Percentiles rank a stretch among this genome's conserved stretches.
These are phyloP conservation scores for Niveomyces coronatus DNA, from an alignment of 2,329 filamentous ascomycete genomes.

Conservation along the genomic window DNA sequence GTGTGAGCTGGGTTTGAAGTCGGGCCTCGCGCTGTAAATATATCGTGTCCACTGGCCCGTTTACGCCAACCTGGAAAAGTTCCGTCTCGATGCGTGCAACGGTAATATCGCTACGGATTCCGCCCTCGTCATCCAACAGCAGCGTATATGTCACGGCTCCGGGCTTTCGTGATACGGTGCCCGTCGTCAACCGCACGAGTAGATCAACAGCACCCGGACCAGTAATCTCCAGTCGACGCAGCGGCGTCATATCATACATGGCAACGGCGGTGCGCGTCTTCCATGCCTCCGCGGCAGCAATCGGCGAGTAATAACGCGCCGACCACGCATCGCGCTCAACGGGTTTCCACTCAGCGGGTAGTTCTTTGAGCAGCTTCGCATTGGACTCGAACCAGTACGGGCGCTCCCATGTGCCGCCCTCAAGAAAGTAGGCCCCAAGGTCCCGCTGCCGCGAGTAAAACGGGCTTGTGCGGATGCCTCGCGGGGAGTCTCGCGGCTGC, in stretches of 20 bases:
- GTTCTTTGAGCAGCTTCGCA: constrained; percentile 34
- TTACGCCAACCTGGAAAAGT: constrained; percentile 45
- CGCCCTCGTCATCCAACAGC: constrained; percentile 41
- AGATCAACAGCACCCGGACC: constrained; percentile 47
- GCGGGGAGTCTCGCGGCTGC: constrained; percentile 45
- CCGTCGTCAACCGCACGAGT: constrained; percentile 42
- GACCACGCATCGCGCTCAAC: constrained; percentile 50
- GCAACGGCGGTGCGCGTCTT: constrained; percentile 52
- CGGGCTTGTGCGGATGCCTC: constrained; percentile 48
- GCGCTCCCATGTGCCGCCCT: constrained; percentile 50
- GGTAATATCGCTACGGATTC: constrained; percentile 46
- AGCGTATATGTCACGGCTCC: constrained; percentile 47
- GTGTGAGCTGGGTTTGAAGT: constrained; percentile 29
- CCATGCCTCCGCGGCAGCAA: constrained; percentile 51
- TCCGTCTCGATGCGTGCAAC: constrained; percentile 40
- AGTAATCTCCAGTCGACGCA: constrained; percentile 46
- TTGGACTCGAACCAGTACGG: constrained; percentile 54
- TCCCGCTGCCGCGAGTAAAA: constrained; percentile 45
- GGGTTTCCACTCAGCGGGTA: constrained; percentile 45
- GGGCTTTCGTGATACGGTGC: constrained; percentile 34
- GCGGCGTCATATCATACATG: constrained; percentile 53
- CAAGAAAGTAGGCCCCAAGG: constrained; percentile 49
- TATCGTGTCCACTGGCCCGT: constrained; percentile 41
- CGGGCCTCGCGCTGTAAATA: constrained; percentile 45
- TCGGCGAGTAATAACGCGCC: constrained; percentile 43